Evolutionary conservation across 805 yeast genomes (phyloP), one percentile per base, ranked within the genome.

Genomic region (Saturnispora hagleri): DNA sequence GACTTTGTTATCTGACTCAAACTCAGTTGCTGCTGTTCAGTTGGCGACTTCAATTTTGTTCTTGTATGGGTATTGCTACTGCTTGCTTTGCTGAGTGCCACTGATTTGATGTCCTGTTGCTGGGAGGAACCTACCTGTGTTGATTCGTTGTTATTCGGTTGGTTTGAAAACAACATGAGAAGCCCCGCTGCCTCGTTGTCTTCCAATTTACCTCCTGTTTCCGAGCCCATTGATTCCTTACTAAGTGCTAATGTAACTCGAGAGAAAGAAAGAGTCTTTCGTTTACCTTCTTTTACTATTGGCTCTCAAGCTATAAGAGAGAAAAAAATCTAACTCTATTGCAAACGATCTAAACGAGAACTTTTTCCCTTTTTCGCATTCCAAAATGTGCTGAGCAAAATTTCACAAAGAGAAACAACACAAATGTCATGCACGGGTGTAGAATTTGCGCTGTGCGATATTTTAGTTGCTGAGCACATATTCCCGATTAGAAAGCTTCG

Each of bases 181-280:
- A 69, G 55, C 6, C 69, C 72, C 20, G 72, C 73, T n/a, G 73
- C 73, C 53, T 69, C 73, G 34, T 57, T 61, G 50, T 69, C 72
- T 27, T 56, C 63, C 33, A 62, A 27, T 13, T 61, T 60, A 43
- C 43, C 15, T 46, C 43, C 15, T 46, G 20, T n/a, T 33, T 38
- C 8, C 26, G 24, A 17, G 22, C 28, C 26, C 47, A 46, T 33
- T 34, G 45, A 18, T 22, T n/a, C 22, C n/a, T 36, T 36, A 15
- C 34, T 12, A 31, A 13, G 15, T 31, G 34, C 34, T 31, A 13
- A n/a, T 31, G 34, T 31, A 9, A 8, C 34, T 31, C 34, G 24
- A 24, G 10, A 41, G 44, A 24, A 24, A 24, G 18, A 41, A 24
- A 13, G 22, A 26, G 26, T 22, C 5, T 13, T 22, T 41, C 27